Evolutionary conservation across 2,329 filamentous ascomycete species (phyloP).

Genomic region (Seiridium cupressi): DNA sequence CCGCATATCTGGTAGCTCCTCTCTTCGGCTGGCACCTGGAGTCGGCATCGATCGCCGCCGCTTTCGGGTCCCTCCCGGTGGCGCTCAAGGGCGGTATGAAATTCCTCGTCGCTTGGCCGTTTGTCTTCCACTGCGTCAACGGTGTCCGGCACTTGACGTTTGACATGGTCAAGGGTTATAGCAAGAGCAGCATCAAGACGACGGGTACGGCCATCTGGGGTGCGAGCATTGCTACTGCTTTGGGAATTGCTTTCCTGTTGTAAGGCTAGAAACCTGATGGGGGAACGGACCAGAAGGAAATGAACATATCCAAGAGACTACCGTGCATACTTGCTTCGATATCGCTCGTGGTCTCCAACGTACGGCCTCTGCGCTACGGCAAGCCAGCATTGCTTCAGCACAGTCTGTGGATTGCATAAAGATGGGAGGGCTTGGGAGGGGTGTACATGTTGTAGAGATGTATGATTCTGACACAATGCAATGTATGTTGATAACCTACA

Average conservation of each 20-base stretch:
- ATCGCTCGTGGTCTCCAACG: background rate
- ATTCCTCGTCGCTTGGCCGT: constrained; percentile 57
- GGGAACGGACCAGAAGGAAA: constrained; percentile 4
- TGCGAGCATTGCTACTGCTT: constrained; percentile 38
- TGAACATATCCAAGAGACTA: constrained; percentile 6
- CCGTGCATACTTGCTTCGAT: background rate
- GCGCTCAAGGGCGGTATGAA: constrained; percentile 58
- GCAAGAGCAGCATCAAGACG: constrained; percentile 43
- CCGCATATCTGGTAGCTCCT: constrained; percentile 79
- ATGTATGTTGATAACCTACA: background rate
- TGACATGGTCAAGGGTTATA: constrained; percentile 51
- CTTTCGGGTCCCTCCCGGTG: constrained; percentile 58
- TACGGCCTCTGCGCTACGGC: background rate
- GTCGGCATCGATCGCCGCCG: constrained; percentile 57
- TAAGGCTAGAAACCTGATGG: constrained; percentile 25
- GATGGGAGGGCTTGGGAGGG: too few species aligned
- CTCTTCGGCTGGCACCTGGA: constrained; percentile 65
- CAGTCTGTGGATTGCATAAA: too few species aligned
- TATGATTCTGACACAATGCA: background rate
- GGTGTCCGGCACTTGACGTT: constrained; percentile 54
- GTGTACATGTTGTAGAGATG: background rate
- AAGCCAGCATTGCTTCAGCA: background rate
- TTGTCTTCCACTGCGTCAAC: constrained; percentile 56
- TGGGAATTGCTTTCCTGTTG: constrained; percentile 48
- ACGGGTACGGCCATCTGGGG: constrained; percentile 49